phyloP scores from a whole-genome alignment of 83 land plant genomes.

The Thuja plicata region DNA sequence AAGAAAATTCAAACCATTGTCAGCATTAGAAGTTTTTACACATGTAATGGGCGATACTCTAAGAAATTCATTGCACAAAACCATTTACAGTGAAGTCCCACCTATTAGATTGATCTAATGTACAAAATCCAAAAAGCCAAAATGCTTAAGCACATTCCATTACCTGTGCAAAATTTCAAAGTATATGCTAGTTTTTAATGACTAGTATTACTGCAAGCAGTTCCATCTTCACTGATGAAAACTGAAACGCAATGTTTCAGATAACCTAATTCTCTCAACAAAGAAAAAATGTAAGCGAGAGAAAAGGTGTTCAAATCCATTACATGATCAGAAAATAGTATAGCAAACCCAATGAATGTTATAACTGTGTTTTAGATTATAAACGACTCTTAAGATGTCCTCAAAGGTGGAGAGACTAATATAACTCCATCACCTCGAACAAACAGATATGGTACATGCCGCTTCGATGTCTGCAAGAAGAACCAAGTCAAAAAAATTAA shows the following conservation, averaged over 20 bases:
- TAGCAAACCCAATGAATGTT: background rate
- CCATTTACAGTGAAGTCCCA: background rate
- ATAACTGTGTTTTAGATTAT: background rate
- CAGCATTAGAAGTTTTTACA: background rate
- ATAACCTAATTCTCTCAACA: background rate
- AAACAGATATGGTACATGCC: slow-evolving; percentile 83
- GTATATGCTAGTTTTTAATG: background rate
- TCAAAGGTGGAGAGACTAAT: slow-evolving; percentile 91
- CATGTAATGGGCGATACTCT: background rate
- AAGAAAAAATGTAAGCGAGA: background rate
- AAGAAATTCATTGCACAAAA: background rate
- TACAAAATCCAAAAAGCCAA: background rate
- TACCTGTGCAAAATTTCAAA: background rate
- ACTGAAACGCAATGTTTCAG: background rate
- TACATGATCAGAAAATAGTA: background rate
- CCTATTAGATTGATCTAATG: background rate
- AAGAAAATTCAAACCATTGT: background rate
- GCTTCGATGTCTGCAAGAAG: slow-evolving; percentile 74
- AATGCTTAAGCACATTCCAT: background rate
- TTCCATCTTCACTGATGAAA: background rate
- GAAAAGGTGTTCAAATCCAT: background rate
- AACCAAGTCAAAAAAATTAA: background rate
- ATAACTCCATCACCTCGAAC: slow-evolving; percentile 98
- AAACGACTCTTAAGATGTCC: slow-evolving; percentile 55
- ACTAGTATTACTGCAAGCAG: background rate